Percentiles rank a stretch among this genome's conserved stretches.
Evolutionary conservation across 169 alveolate species (phyloP).

Genomic region (Eimeria praecox): DNA sequence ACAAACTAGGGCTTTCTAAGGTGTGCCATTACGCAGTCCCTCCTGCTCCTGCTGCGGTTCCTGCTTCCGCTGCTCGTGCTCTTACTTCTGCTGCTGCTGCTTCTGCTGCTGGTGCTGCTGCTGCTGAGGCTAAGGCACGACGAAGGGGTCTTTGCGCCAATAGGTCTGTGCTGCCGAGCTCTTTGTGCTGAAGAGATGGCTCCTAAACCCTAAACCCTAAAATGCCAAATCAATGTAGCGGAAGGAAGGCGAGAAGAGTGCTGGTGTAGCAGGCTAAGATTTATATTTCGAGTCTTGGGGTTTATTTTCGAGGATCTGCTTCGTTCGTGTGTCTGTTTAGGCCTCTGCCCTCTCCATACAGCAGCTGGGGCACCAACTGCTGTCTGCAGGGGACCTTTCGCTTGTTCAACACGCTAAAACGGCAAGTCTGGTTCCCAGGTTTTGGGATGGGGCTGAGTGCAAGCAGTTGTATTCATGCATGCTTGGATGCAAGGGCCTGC

Average conservation of each 20-base stretch:
- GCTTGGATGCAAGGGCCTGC: too few relatives aligned
- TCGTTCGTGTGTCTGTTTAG: constrained; percentile 20
- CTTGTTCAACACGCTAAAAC: constrained; percentile 52
- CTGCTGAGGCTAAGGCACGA: background rate
- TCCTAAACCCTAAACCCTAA: background rate
- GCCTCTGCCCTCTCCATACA: constrained; percentile 58
- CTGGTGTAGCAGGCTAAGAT: background rate
- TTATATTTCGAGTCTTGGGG: background rate
- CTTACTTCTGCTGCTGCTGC: background rate
- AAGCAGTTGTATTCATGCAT: background rate
- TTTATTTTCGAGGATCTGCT: background rate
- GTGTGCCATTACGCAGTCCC: background rate
- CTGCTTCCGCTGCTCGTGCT: background rate
- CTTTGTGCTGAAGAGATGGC: background rate
- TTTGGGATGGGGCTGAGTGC: background rate
- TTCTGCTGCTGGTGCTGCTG: background rate
- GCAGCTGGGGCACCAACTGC: constrained; percentile 72
- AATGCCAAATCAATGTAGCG: background rate
- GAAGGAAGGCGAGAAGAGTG: background rate
- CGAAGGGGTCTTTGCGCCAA: background rate
- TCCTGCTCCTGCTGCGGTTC: background rate
- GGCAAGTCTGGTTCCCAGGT: background rate
- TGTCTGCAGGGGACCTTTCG: constrained; percentile 2
- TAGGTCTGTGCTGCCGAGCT: background rate
- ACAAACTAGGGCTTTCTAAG: constrained; percentile 10